These are phyloP conservation scores for Oidiodendron maius DNA, from an alignment of 495 filamentous ascomycete species.

Conservation along the genomic window DNA sequence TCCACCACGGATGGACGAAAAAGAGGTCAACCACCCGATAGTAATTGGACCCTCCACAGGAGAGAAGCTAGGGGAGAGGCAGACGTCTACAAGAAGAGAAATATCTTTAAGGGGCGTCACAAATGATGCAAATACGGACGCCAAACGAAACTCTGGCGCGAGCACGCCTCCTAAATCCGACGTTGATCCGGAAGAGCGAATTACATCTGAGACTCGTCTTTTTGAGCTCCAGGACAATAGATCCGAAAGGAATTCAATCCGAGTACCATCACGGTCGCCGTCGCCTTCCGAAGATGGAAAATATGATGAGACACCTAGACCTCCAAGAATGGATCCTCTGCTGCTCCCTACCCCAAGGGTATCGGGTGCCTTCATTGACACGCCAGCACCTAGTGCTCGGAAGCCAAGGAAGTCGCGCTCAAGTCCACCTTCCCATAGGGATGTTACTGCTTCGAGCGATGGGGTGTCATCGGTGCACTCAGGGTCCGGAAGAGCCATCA, in stretches of 20 bases:
- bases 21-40: neutral
- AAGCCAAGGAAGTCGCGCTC: conserved; percentile 10
- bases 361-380: conserved; percentile 46
- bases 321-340: conserved; percentile 35
- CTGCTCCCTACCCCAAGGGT: conserved; percentile 44
- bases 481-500: conserved; percentile 2
- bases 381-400: conserved; percentile 27
- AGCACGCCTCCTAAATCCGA: conserved; percentile 39
- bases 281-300: conserved; percentile 22
- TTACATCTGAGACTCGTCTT: conserved; percentile 45
- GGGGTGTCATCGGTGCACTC: neutral
- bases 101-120: conserved; percentile 11
- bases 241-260: conserved; percentile 45
- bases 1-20: neutral
- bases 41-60: neutral
- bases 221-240: conserved; percentile 48
- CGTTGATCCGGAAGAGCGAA: conserved; percentile 48
- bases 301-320: conserved; percentile 38
- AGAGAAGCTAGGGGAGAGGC: neutral
- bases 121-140: conserved; percentile 5
- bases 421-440: conserved; percentile 9
- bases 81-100: neutral
- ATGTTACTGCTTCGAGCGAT: conserved; percentile 1
- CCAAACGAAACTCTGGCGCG: conserved; percentile 15
- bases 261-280: conserved; percentile 32